Base-by-base conservation (phyloP, 768 basidiomycete genomes). In the Russula earlei region DNA sequence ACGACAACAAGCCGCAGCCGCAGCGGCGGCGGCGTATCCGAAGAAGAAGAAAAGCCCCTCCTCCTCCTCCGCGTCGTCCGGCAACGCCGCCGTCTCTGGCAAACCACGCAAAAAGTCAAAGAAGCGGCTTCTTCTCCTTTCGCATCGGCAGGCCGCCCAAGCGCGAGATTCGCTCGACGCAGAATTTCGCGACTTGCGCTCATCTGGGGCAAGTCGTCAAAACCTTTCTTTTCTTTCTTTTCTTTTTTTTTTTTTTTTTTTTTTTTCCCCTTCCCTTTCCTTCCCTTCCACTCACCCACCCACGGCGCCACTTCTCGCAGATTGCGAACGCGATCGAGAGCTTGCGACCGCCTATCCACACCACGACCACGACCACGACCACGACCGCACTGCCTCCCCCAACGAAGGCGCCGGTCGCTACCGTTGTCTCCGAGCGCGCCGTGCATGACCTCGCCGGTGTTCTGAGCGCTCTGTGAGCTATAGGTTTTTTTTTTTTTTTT, bases 401-500 rank as follows among this genome's bases (percentile, higher is more conserved):
- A 27, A 22, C 24, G 6, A n/a, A 3, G 14, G 27, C 9, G 37
- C 14, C n/a, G 5, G 25, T 12, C 10, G 2, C 37, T 3, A n/a
- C 27, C 12, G 17, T n/a, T 10, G 11, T 17, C 19, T 47, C 50
- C 19, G 50, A 57, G 20, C 20, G 41, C n/a, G 47, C 45, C 1
- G 50, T 56, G n/a, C 44, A 52, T 15, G 50, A 56, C 17, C 33
- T 56, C n/a, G 50, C 38, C 11, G 24, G 51, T 12, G 33, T 48
- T 14, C 17, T 57, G 10, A 22, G 17, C 19, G 14, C 38, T 43
- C 44, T 56, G n/a, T 51, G 44, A 52, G 29, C 29, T 31, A n/a
- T n/a, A n/a, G n/a, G n/a, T n/a, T n/a, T 38, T 8, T 31, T 9
- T 2, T 3, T 6, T 24, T 47, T 24, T 22, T 41, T 40, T n/a